Base-by-base conservation (phyloP, 441 rosid genomes). In the Corymbia citriodora region DNA sequence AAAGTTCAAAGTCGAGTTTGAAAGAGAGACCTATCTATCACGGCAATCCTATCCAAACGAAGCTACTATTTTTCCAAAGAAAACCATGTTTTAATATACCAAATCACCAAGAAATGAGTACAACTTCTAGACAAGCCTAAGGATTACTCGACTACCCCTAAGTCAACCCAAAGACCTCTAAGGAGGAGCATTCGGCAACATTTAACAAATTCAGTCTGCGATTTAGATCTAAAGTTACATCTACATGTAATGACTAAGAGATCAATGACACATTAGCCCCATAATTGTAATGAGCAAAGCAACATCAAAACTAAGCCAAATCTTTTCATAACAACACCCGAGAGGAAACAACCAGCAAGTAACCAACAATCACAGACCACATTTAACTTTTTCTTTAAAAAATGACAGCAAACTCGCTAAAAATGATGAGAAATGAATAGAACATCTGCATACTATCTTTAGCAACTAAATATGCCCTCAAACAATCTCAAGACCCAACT, bases 371-470 rank as follows among this genome's bases (percentile, higher is more conserved):
- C 3, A 54, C 21, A 2, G 8, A 31, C 15, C 31, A 27, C 68
- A 61, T 61, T 23, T 57, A 3, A 59, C 23, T 3, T 11, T 29
- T 63, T 12, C 70, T 59, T 59, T 25, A 59, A 23, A 59, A 59
- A 59, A 23, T 59, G 65, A 57, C 1, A 19, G 25, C 9, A 2
- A 10, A 23, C 29, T 59, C 0, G 1, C 65, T 10, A 59, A 59
- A 59, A 18, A 25, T 59, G 65, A 59, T 25, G 65, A 29, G 4
- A 12, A 63, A 63, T 63, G 33, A 29, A 63, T 63, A 63, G 17
- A 16, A 29, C 7, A 6, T 63, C 4, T 29, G 29, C 0, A 0
- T 27, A 63, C 31, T 29, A 63, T 55, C 1, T 63, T 29, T 63
- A 23, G 9, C 17, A 63, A 63, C 8, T 9, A 61, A 61, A 29